phyloP scores from a whole-genome alignment of 257 asterid species.

The Knoxia roxburghii region DNA sequence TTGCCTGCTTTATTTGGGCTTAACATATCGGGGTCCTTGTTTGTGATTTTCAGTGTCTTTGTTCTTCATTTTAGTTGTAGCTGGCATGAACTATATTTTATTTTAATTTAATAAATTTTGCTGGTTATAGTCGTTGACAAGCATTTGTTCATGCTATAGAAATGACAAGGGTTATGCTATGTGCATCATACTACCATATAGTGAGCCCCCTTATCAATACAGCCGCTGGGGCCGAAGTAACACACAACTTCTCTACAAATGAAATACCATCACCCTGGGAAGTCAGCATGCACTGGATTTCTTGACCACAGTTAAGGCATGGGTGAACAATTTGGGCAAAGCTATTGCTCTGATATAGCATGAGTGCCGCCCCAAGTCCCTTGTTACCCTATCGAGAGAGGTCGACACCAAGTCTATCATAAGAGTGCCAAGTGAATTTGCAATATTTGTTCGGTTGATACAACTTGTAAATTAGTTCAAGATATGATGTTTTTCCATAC shows the following conservation, averaged over 20 bases:
- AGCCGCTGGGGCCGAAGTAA: constrained; percentile 47
- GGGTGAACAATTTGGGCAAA: constrained; percentile 42
- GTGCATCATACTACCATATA: constrained; percentile 47
- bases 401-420: constrained; percentile 43
- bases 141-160: constrained; percentile 17
- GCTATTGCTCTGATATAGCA: constrained; percentile 45
- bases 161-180: constrained; percentile 42
- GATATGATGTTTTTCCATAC: no score
- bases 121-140: neutral
- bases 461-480: no score
- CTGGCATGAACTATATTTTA: neutral
- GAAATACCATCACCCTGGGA: constrained; percentile 45
- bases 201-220: constrained; percentile 42
- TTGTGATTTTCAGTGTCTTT: no score
- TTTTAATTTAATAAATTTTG: neutral
- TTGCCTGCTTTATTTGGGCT: neutral
- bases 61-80: no score
- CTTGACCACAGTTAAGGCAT: constrained; percentile 42
- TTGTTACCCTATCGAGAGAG: constrained; percentile 37
- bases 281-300: constrained; percentile 44
- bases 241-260: constrained; percentile 34
- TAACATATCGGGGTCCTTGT: neutral
- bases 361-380: constrained; percentile 50
- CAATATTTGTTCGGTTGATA: no score
- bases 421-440: constrained; percentile 47